Percentiles rank a stretch among this genome's conserved stretches.
These are phyloP conservation scores for Fomitopsis pulvina DNA, from an alignment of 768 basidiomycete species.

Conservation along the genomic window DNA sequence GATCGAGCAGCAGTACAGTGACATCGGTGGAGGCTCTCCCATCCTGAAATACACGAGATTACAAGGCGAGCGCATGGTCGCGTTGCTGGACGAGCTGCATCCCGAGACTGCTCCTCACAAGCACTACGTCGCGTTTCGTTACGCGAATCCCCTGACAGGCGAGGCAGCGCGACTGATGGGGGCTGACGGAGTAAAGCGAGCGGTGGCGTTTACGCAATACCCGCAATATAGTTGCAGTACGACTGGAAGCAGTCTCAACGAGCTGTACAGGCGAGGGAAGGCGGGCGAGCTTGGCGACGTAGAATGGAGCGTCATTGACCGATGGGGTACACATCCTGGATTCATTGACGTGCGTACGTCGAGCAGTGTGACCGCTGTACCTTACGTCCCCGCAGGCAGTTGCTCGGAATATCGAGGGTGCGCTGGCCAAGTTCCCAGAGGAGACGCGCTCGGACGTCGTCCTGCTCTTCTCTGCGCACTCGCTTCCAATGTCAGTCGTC, in stretches of 20 bases:
- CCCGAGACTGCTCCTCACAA: conserved; percentile 94
- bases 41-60: conserved; percentile 84
- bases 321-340: conserved; percentile 95
- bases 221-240: conserved; percentile 99
- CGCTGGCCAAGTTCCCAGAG: conserved; percentile 72
- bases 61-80: conserved; percentile 88
- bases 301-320: conserved; percentile 96
- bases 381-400: conserved; percentile 55
- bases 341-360: conserved; percentile 92
- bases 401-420: conserved; percentile 78
- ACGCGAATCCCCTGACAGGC: conserved; percentile 84
- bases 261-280: conserved; percentile 66
- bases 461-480: conserved; percentile 94
- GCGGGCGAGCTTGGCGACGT: conserved; percentile 59
- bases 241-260: conserved; percentile 95
- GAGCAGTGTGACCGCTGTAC: no score
- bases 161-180: conserved; percentile 79
- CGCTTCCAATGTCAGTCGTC: conserved; percentile 95
- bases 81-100: conserved; percentile 89
- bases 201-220: conserved; percentile 96
- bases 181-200: conserved; percentile 85
- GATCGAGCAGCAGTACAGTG: conserved; percentile 91
- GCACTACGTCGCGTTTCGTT: conserved; percentile 92
- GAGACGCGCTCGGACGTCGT: conserved; percentile 69
- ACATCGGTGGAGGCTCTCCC: conserved; percentile 95